A percentile compares a stretch with the other conserved stretches of the same genome.
These are phyloP conservation scores for Chimonanthus praecox DNA, from an alignment of 164 flowering plant species.

Conservation along the genomic window DNA sequence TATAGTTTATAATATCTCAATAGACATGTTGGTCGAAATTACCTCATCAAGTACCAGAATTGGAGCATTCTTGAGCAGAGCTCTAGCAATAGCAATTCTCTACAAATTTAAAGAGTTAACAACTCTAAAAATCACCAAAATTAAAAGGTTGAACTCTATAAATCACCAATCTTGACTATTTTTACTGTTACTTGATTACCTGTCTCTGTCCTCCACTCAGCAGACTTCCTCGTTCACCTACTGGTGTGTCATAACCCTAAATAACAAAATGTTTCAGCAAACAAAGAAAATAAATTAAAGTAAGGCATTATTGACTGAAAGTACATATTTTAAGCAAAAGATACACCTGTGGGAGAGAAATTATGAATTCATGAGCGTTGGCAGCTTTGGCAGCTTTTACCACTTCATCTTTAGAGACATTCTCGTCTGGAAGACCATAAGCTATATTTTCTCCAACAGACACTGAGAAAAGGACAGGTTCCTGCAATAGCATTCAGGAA, in stretches of 20 bases:
- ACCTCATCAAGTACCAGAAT: constrained; percentile 93
- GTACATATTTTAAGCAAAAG: background rate
- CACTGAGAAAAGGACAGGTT: constrained; percentile 88
- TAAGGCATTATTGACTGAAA: background rate
- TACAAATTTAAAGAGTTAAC: constrained; percentile 28
- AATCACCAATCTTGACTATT: background rate
- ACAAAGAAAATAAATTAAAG: constrained; percentile 1
- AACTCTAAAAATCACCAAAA: background rate
- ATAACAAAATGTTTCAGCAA: constrained; percentile 9
- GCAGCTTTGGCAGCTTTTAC: constrained; percentile 97
- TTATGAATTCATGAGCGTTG: constrained; percentile 94
- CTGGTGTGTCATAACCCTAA: constrained; percentile 90
- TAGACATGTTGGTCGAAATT: background rate
- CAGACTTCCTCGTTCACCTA: constrained; percentile 94
- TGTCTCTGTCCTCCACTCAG: constrained; percentile 98
- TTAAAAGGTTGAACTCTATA: background rate
- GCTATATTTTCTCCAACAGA: constrained; percentile 99
- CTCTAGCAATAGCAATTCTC: constrained; percentile 97
- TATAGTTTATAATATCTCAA: too few species aligned
- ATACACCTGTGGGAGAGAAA: constrained; percentile 88
- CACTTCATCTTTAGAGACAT: constrained; percentile 83
- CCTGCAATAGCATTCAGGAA: constrained; percentile 40
- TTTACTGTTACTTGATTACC: constrained; percentile 34
- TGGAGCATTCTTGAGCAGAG: constrained; percentile 89
- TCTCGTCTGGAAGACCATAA: constrained; percentile 85